phyloP scores from a whole-genome alignment of 73 alveolate genomes.

The Tetrahymena thermophila region DNA sequence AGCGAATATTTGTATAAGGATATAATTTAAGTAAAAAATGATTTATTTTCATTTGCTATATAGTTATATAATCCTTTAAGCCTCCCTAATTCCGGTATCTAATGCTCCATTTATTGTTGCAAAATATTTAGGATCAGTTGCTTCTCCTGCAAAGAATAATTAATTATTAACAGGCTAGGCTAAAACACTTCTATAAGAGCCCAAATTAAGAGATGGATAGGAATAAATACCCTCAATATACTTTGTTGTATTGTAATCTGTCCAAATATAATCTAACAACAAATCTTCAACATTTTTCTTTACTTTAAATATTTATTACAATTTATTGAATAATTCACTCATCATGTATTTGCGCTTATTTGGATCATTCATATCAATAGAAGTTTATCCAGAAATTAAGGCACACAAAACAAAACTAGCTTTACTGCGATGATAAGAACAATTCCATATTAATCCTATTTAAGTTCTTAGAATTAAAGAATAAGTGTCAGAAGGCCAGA shows the following conservation, averaged over 20 bases:
- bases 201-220: neutral
- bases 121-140: neutral
- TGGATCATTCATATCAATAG: neutral
- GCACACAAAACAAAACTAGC: neutral
- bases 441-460: neutral
- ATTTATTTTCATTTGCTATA: neutral
- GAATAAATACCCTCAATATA: neutral
- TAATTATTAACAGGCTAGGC: neutral
- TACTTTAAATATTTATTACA: neutral
- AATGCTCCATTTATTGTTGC: neutral
- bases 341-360: neutral
- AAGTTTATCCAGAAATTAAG: neutral
- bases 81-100: neutral
- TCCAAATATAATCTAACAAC: neutral
- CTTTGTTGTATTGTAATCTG: neutral
- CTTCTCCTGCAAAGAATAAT: neutral
- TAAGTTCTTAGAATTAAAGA: neutral
- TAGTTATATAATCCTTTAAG: neutral
- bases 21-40: no score
- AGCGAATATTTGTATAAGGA: no score
- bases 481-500: neutral
- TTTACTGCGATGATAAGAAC: neutral
- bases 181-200: neutral
- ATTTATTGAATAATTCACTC: neutral
- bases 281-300: neutral